Percentiles rank a stretch among this genome's conserved stretches.
phyloP scores from a whole-genome alignment of 2,329 filamentous ascomycete genomes.

The Pseudogymnoascus sp. region DNA sequence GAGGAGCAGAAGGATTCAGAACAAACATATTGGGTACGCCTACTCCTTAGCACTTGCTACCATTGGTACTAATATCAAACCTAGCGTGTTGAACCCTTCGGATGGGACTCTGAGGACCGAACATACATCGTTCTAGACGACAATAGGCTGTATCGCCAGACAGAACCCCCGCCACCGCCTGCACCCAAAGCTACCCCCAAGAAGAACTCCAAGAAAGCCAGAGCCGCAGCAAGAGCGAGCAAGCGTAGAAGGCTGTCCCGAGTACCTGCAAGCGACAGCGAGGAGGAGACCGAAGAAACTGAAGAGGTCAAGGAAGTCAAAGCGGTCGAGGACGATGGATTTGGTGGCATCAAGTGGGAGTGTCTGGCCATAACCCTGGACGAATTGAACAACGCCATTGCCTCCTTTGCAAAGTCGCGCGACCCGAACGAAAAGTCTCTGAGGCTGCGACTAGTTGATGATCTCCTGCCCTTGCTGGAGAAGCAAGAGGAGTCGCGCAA shows the following conservation, averaged over 20 bases:
- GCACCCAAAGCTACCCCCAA: slow-evolving; percentile 52
- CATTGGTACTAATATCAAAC: neutral
- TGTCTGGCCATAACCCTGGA: slow-evolving; percentile 76
- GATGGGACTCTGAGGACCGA: slow-evolving; percentile 82
- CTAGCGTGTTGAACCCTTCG: slow-evolving; percentile 70
- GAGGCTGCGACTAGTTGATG: slow-evolving; percentile 61
- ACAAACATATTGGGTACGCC: slow-evolving; percentile 72
- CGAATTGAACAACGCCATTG: slow-evolving; percentile 68
- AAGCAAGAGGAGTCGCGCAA: slow-evolving; percentile 70
- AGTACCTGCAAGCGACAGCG: slow-evolving; percentile 31
- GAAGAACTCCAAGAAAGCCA: slow-evolving; percentile 59
- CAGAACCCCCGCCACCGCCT: slow-evolving; percentile 61
- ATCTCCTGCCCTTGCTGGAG: slow-evolving; percentile 79
- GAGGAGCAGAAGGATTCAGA: slow-evolving; percentile 73
- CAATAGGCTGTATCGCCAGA: slow-evolving; percentile 82
- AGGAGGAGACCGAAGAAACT: slow-evolving; percentile 35
- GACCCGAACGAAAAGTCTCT: slow-evolving; percentile 81
- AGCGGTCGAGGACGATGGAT: slow-evolving; percentile 48
- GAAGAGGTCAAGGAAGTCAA: slow-evolving; percentile 27
- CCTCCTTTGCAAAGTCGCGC: slow-evolving; percentile 64
- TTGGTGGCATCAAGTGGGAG: slow-evolving; percentile 80
- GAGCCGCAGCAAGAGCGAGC: slow-evolving; percentile 56
- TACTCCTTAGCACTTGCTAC: neutral
- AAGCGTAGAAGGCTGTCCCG: slow-evolving; percentile 62
- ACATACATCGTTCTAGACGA: slow-evolving; percentile 90